Base-by-base conservation (phyloP, 148 eudicot species). In the Fagopyrum homotropicum region DNA sequence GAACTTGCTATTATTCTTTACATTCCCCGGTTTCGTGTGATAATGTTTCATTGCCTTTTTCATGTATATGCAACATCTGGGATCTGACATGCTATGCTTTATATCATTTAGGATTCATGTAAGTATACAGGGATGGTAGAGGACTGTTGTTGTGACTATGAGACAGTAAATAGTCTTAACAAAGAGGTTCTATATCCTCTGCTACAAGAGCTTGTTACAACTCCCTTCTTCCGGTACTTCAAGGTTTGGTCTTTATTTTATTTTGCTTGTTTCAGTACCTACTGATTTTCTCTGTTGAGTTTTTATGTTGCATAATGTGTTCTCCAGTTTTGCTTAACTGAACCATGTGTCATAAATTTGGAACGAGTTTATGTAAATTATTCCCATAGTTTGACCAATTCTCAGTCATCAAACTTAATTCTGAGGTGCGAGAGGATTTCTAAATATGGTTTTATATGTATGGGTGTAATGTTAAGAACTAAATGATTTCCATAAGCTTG, bases 111-210 rank as follows among this genome's bases (percentile, higher is more conserved):
- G 77, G 77, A n/a, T 57, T 45, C 77, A 7, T 61, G 71, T 61
- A 95, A 85, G 82, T 90, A 87, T 85, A 89, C 89, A 8, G 97
- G 97, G 72, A 85, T 95, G 79, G 92, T 92, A 73, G 98, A 95
- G 80, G 98, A 90, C 75, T 95, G 98, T 77, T 89, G 97, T 80
- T 92, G 97, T 86, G 97, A 89, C 82, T 95, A 95, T 76, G 97
- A 90, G 78, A 95, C 97, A 0, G 97, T 92, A 43, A 91, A 89
- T 76, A 80, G 76, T 72, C 81, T 95, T 76, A 92, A 95, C 78
- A 82, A 76, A 35, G 92, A 88, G 78, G 98, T 89, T 51, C 80
- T 95, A 75, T 78, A 95, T 80, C 98, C 98, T 79, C 82, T 90
- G 83, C 92, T 95, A 44, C 96, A 92, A 88, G 88, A 89, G 75